Base-by-base conservation (phyloP, 2,329 filamentous ascomycete genomes). In the Fusarium nematophilum region DNA sequence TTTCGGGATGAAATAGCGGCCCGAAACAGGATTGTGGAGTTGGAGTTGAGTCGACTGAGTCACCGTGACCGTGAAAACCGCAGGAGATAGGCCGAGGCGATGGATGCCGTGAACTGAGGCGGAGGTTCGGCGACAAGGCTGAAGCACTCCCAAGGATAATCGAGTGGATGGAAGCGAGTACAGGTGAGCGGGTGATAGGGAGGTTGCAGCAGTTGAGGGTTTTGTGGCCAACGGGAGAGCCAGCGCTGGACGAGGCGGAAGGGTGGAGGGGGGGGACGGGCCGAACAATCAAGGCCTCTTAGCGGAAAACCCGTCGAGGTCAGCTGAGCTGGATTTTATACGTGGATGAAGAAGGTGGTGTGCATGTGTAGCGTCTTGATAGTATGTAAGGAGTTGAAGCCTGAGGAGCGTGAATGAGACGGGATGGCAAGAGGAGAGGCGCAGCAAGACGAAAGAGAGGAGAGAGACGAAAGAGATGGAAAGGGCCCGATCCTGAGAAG, bases 251-350 rank as follows among this genome's bases (percentile, higher is more conserved):
- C 40, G 30, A 62, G 61, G 53, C 61, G 48, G 43, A 51, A 44
- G 48, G 27, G 17, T 36, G 15, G 18, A 46, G 17, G 23, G 18
- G 43, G 21, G 26, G n/a, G 18, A 33, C 45, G 53, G 50, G 42
- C 51, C 55, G 27, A 45, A 33, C 34, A 23, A 45, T 25, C 34
- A 23, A 31, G 45, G 39, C 39, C 29, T 64, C 23, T 62, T 43
- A 30, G 55, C 34, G 33, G 39, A 30, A 46, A 57, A 47, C 56
- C 60, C 56, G 56, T 61, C 33, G 30, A 39, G 44, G 61, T 64
- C 61, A 59, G 61, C 53, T 64, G 57, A 44, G 57, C 42, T 34
- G 38, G 42, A 30, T 49, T 49, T 43, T 59, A 53, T 44, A 26
- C 5, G 15, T 14, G 43, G 25, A 11, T 14, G 43, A 17, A 29